Evolutionary conservation across 2,329 filamentous ascomycete genomes (phyloP).

Genomic region (Nemania diffusa): DNA sequence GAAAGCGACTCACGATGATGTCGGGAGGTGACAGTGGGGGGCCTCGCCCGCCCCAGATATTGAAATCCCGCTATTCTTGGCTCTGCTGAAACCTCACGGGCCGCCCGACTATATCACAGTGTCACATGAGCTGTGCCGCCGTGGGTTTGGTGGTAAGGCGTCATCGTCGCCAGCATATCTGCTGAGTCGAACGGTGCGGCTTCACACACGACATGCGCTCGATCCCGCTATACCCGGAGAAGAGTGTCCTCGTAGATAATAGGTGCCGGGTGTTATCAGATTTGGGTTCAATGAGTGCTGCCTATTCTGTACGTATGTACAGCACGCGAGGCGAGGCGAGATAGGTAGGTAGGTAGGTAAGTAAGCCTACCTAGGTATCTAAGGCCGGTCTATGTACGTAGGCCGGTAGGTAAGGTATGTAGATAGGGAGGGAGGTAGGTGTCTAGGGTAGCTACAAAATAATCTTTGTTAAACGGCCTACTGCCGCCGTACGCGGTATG

Average conservation of each 20-base stretch:
- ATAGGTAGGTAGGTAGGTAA: too few species aligned
- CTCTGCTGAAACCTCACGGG: neutral
- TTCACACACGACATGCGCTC: neutral
- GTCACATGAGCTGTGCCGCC: conserved; percentile 11
- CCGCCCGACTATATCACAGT: neutral
- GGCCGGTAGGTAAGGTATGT: neutral
- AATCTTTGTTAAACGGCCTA: neutral
- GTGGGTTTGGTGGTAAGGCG: conserved; percentile 6
- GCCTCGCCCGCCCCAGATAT: neutral
- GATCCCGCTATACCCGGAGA: neutral
- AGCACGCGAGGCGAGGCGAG: too few species aligned
- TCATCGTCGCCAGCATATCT: neutral
- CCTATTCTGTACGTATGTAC: neutral
- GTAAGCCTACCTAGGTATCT: too few species aligned
- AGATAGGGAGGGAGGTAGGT: neutral
- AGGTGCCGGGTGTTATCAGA: neutral
- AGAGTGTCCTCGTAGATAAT: neutral
- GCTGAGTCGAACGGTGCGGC: neutral
- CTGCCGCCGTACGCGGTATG: neutral
- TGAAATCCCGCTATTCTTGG: conserved; percentile 6
- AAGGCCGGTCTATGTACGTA: neutral
- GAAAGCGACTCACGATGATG: neutral
- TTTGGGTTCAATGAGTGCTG: neutral
- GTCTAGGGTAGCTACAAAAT: too few species aligned
- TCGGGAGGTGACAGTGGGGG: neutral